These are phyloP conservation scores for Colletotrichum sp. DNA, from an alignment of 2,329 filamentous ascomycete genomes.

Conservation along the genomic window DNA sequence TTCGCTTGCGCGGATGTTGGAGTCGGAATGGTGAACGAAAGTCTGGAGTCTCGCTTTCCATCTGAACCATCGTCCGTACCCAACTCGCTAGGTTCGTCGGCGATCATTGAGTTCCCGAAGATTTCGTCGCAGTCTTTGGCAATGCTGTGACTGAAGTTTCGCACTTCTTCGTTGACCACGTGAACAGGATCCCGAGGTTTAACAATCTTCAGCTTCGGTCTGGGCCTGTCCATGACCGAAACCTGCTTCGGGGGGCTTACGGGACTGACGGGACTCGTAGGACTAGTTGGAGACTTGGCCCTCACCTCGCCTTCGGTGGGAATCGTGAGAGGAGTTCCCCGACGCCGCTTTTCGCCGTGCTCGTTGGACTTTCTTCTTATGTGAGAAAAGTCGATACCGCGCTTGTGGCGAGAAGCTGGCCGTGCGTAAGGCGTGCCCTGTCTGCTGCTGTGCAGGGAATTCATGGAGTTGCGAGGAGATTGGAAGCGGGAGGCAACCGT, in stretches of 20 bases:
- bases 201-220: conserved; percentile 28
- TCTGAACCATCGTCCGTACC: conserved; percentile 35
- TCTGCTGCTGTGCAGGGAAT: conserved; percentile 53
- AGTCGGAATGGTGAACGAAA: conserved; percentile 45
- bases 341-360: conserved; percentile 13
- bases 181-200: conserved; percentile 22
- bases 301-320: not conserved
- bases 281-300: not conserved
- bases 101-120: conserved; percentile 72
- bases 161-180: conserved; percentile 73
- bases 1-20: conserved; percentile 33
- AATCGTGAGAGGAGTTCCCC: not conserved
- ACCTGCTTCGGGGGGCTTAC: not conserved
- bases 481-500: conserved; percentile 32
- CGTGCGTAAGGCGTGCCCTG: conserved; percentile 48
- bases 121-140: conserved; percentile 88
- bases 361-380: conserved; percentile 41
- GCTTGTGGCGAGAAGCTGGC: conserved; percentile 50
- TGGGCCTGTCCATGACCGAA: conserved; percentile 17
- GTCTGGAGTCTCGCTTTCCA: conserved; percentile 40
- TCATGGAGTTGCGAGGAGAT: conserved; percentile 47
- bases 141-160: conserved; percentile 83
- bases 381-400: conserved; percentile 60
- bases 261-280: not conserved
- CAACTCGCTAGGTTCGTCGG: conserved; percentile 33